A percentile compares a stretch with the other conserved stretches of the same genome.
Evolutionary conservation across 257 asterid species (phyloP).

Genomic region (Misopates orontium): DNA sequence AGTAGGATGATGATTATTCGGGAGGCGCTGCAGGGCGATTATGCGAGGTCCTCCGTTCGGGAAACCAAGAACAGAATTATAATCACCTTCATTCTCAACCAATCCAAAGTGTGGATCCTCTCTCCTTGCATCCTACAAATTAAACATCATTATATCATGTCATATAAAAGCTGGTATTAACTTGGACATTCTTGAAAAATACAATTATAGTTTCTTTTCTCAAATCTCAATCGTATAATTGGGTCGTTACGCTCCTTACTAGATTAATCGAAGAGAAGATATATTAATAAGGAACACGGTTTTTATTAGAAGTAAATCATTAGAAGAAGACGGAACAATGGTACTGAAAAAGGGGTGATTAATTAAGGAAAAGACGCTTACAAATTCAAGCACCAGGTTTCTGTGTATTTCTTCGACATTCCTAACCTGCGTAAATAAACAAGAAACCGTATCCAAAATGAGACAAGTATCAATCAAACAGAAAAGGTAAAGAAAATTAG

Average conservation of each 20-base stretch:
- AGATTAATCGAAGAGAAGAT: no score
- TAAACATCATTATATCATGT: neutral
- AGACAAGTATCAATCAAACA: no score
- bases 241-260: no score
- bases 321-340: no score
- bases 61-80: slow-evolving; percentile 56
- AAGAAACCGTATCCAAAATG: neutral
- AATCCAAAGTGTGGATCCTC: slow-evolving; percentile 91
- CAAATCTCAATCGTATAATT: no score
- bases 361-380: slow-evolving; percentile 35
- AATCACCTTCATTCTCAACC: slow-evolving; percentile 84
- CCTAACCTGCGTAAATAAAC: slow-evolving; percentile 45
- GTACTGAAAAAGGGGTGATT: no score
- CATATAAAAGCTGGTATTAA: no score
- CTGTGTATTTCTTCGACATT: slow-evolving; percentile 82
- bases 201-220: no score
- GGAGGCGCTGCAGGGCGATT: slow-evolving; percentile 54
- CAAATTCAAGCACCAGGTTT: slow-evolving; percentile 67
- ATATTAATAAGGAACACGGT: no score
- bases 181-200: no score
- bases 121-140: slow-evolving; percentile 40
- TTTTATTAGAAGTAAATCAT: no score
- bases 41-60: slow-evolving; percentile 56
- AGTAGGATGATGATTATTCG: slow-evolving; percentile 35
- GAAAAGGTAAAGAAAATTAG: neutral